These are phyloP conservation scores for Botryotinia narcissicola DNA, from an alignment of 2,329 filamentous ascomycete genomes.

Conservation along the genomic window DNA sequence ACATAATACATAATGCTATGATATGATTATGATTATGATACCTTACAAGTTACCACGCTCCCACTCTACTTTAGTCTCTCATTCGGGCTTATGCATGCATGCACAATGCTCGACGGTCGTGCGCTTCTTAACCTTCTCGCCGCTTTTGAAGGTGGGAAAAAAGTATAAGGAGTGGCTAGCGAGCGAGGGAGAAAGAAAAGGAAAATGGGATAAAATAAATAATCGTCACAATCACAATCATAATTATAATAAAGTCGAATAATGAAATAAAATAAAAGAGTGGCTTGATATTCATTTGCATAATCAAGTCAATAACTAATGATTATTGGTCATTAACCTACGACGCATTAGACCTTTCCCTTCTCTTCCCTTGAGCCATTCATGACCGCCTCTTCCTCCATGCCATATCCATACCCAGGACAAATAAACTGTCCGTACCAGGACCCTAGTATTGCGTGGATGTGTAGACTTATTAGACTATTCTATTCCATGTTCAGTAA, in stretches of 20 bases:
- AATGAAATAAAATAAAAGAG: background rate
- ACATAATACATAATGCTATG: background rate
- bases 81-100: conserved; percentile 34
- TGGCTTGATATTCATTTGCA: background rate
- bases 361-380: background rate
- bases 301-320: background rate
- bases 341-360: background rate
- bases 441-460: conserved; percentile 10
- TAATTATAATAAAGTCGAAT: background rate
- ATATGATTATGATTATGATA: conserved; percentile 16
- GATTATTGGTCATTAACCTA: background rate
- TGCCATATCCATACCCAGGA: background rate
- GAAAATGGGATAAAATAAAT: conserved; percentile 2
- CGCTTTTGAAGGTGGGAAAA: background rate
- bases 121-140: background rate
- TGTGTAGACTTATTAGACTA: background rate
- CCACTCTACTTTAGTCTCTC: conserved; percentile 5
- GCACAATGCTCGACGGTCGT: conserved; percentile 22
- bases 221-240: background rate
- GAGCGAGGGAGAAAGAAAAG: background rate
- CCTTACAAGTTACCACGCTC: conserved; percentile 3
- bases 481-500: conserved; percentile 9
- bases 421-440: conserved; percentile 1
- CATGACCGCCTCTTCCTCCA: conserved; percentile 13
- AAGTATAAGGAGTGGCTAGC: background rate